A percentile compares a stretch with the other conserved stretches of the same genome.
These are phyloP conservation scores for Castanea mollissima DNA, from an alignment of 306 rosid species.

Conservation along the genomic window DNA sequence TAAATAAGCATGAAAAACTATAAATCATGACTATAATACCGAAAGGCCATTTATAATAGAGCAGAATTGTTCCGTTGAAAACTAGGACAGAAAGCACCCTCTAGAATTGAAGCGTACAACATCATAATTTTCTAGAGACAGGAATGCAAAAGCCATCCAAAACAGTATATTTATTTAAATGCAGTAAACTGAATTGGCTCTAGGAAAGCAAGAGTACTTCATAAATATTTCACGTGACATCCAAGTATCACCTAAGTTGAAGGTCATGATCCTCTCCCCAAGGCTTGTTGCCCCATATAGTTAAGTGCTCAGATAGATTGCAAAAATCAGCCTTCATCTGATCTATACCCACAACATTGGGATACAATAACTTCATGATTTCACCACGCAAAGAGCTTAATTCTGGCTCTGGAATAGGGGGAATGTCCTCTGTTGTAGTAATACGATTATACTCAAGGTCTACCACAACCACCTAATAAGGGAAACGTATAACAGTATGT, in stretches of 20 bases:
- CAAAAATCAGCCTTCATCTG: conserved; percentile 55
- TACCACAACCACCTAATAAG: conserved; percentile 87
- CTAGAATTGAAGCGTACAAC: conserved; percentile 5
- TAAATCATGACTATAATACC: not conserved
- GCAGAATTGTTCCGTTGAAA: conserved; percentile 18
- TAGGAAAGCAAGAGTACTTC: conserved; percentile 21
- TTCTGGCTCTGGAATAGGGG: conserved; percentile 96
- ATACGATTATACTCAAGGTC: conserved; percentile 86
- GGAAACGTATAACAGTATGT: conserved; percentile 5
- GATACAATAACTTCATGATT: conserved; percentile 65
- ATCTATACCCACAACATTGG: conserved; percentile 90
- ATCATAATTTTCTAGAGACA: not conserved
- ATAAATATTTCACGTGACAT: conserved; percentile 26
- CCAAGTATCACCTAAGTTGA: conserved; percentile 78
- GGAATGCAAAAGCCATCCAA: not conserved
- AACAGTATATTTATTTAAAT: not conserved
- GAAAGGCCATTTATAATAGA: conserved; percentile 5
- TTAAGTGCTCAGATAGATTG: conserved; percentile 50
- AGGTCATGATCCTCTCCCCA: conserved; percentile 98
- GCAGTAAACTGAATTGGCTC: conserved; percentile 2
- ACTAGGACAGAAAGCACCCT: conserved; percentile 1
- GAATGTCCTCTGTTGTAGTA: conserved; percentile 90
- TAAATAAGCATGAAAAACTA: conserved; percentile 10
- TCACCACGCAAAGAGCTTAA: conserved; percentile 71
- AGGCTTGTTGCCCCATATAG: conserved; percentile 60